Base-by-base conservation (phyloP, 2,329 filamentous ascomycete species). In the Cladosporium velox region DNA sequence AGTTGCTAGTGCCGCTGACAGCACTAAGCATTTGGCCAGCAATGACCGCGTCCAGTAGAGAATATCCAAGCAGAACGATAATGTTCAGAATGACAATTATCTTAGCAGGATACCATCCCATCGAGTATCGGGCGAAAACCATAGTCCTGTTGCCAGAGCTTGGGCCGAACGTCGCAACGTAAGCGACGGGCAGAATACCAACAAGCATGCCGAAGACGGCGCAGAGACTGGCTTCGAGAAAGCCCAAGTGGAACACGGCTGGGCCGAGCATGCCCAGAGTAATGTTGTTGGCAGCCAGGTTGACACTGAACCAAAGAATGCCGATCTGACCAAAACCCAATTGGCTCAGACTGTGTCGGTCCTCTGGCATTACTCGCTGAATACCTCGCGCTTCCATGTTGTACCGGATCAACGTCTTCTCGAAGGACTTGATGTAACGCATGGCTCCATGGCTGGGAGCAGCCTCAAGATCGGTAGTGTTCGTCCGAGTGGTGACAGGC, bases 1-100 rank as follows among this genome's bases (percentile, higher is more conserved):
- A 82, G 67, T 79, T 82, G n/a, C 81, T 83, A 67, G 84, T 82
- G 1, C 80, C 76, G 14, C 86, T 87, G 4, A 91, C 86, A 1
- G 88, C 88, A 4, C 86, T 88, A 1, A 91, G 78, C 30, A 90
- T 90, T 72, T 91, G 88, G 0, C 89, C 89, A 1, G 86, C 86
- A 18, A 91, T 82, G 6, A 91, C 87, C 38, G 84, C 87, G 74
- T 88, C 86, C 67, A 91, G 86, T 73, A 90, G 78, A 21, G 82
- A 80, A 70, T 89, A 90, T 35, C 68, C 73, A 2, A 89, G 79
- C 72, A 89, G 80, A 26, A 88, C 83, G 54, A 90, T 83, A 57
- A 90, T 79, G 71, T 89, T 89, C 66, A 90, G 77, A 26, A 89
- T 71, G 15, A 88, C 86, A 38, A 88, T 83, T 8, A 90, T 75